Conservation (phyloP, 176 grass and related monocot genomes). For the Miscanthus lutarioriparius region DNA sequence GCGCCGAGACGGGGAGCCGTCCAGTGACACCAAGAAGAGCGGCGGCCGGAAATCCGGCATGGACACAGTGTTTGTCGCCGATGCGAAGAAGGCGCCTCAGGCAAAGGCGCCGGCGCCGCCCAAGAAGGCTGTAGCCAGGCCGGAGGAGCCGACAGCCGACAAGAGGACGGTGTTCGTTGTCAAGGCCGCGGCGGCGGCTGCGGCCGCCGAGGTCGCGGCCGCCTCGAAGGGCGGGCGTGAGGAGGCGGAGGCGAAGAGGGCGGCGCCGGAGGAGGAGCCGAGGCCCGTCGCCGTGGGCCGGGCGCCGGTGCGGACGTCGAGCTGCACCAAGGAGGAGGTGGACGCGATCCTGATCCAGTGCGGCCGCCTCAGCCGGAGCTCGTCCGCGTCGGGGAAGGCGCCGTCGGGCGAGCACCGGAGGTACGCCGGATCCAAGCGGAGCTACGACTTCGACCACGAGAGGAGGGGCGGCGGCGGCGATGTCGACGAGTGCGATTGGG, state of each 20-base stretch:
- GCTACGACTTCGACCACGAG: slow-evolving; percentile 85
- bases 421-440: slow-evolving; percentile 84
- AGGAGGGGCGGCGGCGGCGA: slow-evolving; percentile 49
- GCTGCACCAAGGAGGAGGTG: slow-evolving; percentile 89
- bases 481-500: slow-evolving; percentile 46
- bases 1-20: slow-evolving; percentile 18
- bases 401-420: slow-evolving; percentile 42
- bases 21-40: slow-evolving; percentile 12
- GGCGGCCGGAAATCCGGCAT: neutral
- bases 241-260: slow-evolving; percentile 1
- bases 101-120: slow-evolving; percentile 2
- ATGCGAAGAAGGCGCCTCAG: slow-evolving; percentile 23
- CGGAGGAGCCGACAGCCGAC: slow-evolving; percentile 45
- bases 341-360: slow-evolving; percentile 95
- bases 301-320: slow-evolving; percentile 57
- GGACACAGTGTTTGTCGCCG: neutral
- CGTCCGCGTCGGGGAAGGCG: slow-evolving; percentile 67
- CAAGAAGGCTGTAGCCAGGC: slow-evolving; percentile 34
- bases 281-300: slow-evolving; percentile 32
- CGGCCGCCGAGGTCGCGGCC: slow-evolving; percentile 17
- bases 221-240: neutral
- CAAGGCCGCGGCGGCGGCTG: slow-evolving; percentile 47
- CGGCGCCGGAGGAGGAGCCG: slow-evolving; percentile 29
- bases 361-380: slow-evolving; percentile 93
- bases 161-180: slow-evolving; percentile 79